A percentile compares a stretch with the other conserved stretches of the same genome.
Conservation (phyloP, 2,329 filamentous ascomycete genomes). For the Ophiostoma himal-ulmi region DNA sequence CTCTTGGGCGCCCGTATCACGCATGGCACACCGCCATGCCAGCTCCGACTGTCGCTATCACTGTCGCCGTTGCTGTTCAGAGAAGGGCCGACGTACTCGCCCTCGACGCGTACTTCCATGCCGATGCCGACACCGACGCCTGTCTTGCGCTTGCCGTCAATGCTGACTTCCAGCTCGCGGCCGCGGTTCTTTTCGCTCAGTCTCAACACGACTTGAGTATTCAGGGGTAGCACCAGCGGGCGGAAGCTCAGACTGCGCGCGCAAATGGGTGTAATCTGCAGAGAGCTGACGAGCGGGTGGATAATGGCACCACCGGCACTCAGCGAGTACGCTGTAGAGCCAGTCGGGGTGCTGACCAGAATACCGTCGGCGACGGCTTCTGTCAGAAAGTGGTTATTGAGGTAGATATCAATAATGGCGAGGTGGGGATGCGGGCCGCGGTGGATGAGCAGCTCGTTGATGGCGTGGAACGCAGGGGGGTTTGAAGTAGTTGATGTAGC, state of each 20-base stretch:
- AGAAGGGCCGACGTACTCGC: conserved; percentile 64
- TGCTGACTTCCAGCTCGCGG: conserved; percentile 69
- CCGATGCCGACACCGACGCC: conserved; percentile 65
- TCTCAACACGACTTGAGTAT: conserved; percentile 74
- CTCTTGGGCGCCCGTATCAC: conserved; percentile 62
- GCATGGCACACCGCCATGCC: conserved; percentile 81
- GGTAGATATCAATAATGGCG: conserved; percentile 83
- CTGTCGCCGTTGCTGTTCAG: conserved; percentile 30
- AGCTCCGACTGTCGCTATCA: conserved; percentile 29
- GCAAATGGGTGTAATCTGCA: conserved; percentile 91
- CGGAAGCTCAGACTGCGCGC: conserved; percentile 87
- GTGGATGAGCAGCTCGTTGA: conserved; percentile 94
- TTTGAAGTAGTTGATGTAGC: not conserved
- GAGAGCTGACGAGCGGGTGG: conserved; percentile 81
- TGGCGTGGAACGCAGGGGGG: conserved; percentile 56
- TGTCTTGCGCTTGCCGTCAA: conserved; percentile 66
- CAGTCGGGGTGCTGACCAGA: conserved; percentile 87
- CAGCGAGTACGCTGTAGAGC: conserved; percentile 92
- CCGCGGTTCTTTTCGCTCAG: conserved; percentile 76
- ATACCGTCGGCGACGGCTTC: conserved; percentile 94
- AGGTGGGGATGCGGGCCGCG: conserved; percentile 85
- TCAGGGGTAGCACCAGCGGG: conserved; percentile 79
- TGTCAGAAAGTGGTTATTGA: conserved; percentile 83
- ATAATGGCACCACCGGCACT: conserved; percentile 89
- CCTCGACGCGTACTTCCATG: conserved; percentile 81